Evolutionary conservation across 495 filamentous ascomycete species (phyloP), one percentile per base, ranked within the genome.

Genomic region (Aeminium ludgeri): DNA sequence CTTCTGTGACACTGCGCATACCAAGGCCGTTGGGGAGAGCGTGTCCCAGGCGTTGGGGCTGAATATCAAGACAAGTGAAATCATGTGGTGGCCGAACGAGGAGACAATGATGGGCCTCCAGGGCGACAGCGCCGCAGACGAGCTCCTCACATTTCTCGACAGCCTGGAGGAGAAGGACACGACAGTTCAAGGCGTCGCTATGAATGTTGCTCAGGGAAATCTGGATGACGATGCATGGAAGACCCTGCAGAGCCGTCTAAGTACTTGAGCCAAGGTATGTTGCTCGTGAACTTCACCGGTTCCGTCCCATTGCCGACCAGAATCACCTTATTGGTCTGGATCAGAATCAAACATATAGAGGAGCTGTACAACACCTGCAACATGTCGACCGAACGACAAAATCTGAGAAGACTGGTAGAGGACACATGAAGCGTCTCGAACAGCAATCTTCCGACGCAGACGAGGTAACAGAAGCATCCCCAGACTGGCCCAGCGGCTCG

Each of bases 71-170:
- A 76, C 65, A 45, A 69, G 70, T 20, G 81, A 86, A 34, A 89
- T 96, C 23, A 67, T 92, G 34, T 95, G 83, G 84, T 71, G 77
- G 41, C 70, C 86, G 0, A 91, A 85, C 40, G 67, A 72, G 40
- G 87, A 95, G 37, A 85, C 79, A 0, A 69, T 72, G 59, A 73
- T 81, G 12, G 57, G 60, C 3, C 45, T 80, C 30, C 63, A 68
- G 28, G 54, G 63, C 18, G 48, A 51, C 16, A 23, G 48, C 45
- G 54, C 63, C 11, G 51, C 66, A 3, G 66, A 74, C 43, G 60
- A 65, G 31, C 63, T 73, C 6, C 51, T 57, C 32, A 59, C 63
- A 1, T 64, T 82, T 19, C 56, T 71, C 25, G 69, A 56, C 3
- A 55, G 54, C 19, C 44, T 80, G 44, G 59, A 69, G 37, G 63